Percentiles rank a stretch among this genome's conserved stretches.
Conservation (phyloP, 2,329 filamentous ascomycete genomes). For the Pseudogymnoascus sp. region DNA sequence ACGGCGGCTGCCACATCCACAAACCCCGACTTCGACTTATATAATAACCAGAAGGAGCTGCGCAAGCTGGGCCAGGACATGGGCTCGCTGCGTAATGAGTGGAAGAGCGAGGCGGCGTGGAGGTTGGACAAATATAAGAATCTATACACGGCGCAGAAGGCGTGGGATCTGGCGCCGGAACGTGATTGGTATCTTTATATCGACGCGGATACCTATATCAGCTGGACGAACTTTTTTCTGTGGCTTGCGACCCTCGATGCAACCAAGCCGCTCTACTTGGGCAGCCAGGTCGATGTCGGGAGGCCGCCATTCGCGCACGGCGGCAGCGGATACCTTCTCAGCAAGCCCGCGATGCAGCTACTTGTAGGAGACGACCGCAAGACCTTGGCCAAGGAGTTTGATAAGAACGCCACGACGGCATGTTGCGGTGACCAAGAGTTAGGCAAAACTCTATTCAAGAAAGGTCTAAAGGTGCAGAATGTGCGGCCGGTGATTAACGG, state of each 20-base stretch:
- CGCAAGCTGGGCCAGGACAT: constrained; percentile 39
- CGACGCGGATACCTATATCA: constrained; percentile 50
- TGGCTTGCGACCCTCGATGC: constrained; percentile 41
- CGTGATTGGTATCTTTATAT: constrained; percentile 54
- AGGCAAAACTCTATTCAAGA: constrained; percentile 39
- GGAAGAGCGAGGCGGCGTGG: constrained; percentile 37
- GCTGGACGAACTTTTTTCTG: constrained; percentile 43
- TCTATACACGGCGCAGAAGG: constrained; percentile 49
- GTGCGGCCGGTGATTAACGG: constrained; percentile 47
- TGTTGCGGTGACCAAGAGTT: constrained; percentile 48
- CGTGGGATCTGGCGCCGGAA: constrained; percentile 40
- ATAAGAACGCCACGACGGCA: constrained; percentile 31
- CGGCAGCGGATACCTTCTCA: constrained; percentile 47
- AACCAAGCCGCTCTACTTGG: constrained; percentile 39
- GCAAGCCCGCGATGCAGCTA: constrained; percentile 41
- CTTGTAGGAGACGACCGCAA: constrained; percentile 35
- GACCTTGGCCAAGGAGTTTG: constrained; percentile 30
- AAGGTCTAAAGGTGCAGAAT: constrained; percentile 34
- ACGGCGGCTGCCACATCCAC: constrained; percentile 34
- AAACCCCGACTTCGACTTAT: constrained; percentile 43
- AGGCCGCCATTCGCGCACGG: constrained; percentile 45
- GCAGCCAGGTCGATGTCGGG: constrained; percentile 38
- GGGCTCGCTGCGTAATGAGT: background rate
- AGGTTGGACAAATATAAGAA: constrained; percentile 56
- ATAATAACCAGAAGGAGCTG: constrained; percentile 35